These are phyloP conservation scores for Limonium bicolor DNA, from an alignment of 148 eudicot genomes.

Conservation along the genomic window DNA sequence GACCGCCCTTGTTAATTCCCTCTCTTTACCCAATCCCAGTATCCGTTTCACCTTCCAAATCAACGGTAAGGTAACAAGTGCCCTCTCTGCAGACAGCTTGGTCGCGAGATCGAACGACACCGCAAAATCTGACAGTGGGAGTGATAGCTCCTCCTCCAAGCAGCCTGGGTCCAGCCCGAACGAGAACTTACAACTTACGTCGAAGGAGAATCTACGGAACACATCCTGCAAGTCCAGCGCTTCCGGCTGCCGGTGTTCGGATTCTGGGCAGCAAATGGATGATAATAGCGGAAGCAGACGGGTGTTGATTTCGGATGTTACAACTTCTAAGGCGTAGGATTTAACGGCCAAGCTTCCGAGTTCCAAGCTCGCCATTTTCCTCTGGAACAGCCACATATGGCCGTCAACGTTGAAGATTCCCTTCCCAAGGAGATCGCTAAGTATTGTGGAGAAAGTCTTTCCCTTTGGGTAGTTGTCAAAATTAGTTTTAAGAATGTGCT, in stretches of 20 bases:
- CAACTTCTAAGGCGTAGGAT: slow-evolving; percentile 38
- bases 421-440: slow-evolving; percentile 12
- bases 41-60: slow-evolving; percentile 41
- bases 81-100: slow-evolving; percentile 49
- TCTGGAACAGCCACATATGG: slow-evolving; percentile 8
- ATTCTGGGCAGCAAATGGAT: slow-evolving; percentile 9
- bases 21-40: slow-evolving; percentile 36
- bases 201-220: slow-evolving; percentile 42
- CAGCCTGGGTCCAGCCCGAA: slow-evolving; percentile 52
- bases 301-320: slow-evolving; percentile 21
- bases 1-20: slow-evolving; percentile 29
- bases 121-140: slow-evolving; percentile 34
- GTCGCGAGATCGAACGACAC: slow-evolving; percentile 49
- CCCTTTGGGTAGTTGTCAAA: slow-evolving; percentile 18
- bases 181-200: slow-evolving; percentile 46
- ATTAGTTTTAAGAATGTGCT: slow-evolving; percentile 14
- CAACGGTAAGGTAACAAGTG: slow-evolving; percentile 29
- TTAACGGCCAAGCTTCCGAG: slow-evolving; percentile 33
- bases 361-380: slow-evolving; percentile 61
- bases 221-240: slow-evolving; percentile 48
- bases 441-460: slow-evolving; percentile 8
- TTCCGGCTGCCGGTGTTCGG: neutral
- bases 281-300: slow-evolving; percentile 32
- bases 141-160: slow-evolving; percentile 11
- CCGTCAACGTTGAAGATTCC: slow-evolving; percentile 21